phyloP scores from a whole-genome alignment of 306 rosid species.

The Citrullus amarus region DNA sequence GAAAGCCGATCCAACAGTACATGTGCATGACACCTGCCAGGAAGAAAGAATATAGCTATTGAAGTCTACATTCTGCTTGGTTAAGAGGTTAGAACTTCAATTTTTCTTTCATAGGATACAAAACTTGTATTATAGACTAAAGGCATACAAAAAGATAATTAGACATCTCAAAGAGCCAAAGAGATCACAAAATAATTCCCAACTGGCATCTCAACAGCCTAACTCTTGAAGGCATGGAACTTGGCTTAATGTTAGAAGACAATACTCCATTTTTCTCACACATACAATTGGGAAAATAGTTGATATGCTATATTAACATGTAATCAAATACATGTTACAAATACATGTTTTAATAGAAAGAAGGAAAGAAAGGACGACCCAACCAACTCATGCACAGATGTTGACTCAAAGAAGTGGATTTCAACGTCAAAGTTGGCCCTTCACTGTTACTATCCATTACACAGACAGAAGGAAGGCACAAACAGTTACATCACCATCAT shows the following conservation, averaged over 20 bases:
- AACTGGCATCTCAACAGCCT: background rate
- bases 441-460: background rate
- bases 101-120: background rate
- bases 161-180: background rate
- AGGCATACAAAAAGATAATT: background rate
- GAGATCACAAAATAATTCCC: background rate
- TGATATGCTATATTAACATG: background rate
- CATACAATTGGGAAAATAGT: background rate
- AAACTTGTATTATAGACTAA: background rate
- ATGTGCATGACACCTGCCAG: constrained; percentile 74
- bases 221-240: background rate
- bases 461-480: background rate
- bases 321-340: background rate
- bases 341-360: background rate
- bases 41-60: background rate
- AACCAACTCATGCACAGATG: background rate
- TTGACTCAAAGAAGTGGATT: background rate
- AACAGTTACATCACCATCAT: background rate
- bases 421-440: background rate
- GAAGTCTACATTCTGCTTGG: background rate
- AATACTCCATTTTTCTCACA: background rate
- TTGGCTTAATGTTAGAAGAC: background rate
- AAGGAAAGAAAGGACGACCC: background rate
- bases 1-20: constrained; percentile 65
- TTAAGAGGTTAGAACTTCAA: background rate